phyloP scores from a whole-genome alignment of 257 asterid genomes.

The Eucommia ulmoides region DNA sequence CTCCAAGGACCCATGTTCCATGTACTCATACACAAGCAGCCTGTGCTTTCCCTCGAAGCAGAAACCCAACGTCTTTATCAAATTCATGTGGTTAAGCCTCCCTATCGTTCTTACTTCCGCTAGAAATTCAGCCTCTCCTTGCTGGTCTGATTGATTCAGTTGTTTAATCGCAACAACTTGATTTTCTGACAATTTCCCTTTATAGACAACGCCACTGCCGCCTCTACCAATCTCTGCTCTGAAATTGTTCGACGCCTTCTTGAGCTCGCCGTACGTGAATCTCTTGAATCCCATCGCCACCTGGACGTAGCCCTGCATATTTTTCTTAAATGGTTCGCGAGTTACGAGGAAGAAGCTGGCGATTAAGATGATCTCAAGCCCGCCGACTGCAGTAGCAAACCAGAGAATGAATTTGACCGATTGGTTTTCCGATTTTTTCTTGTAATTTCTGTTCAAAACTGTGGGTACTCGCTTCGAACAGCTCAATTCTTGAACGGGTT shows the following conservation, averaged over 20 bases:
- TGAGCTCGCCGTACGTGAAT: constrained; percentile 26
- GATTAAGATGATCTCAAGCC: constrained; percentile 16
- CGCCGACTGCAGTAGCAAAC: constrained; percentile 12
- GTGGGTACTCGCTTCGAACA: neutral
- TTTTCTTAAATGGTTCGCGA: neutral
- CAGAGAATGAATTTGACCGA: constrained; percentile 12
- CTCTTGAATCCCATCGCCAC: constrained; percentile 21
- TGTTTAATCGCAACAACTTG: constrained; percentile 24
- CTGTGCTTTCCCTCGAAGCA: constrained; percentile 25
- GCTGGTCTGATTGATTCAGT: constrained; percentile 17
- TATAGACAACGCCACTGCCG: constrained; percentile 27
- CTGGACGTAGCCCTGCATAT: constrained; percentile 12
- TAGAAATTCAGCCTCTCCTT: constrained; percentile 25
- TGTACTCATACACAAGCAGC: constrained; percentile 27
- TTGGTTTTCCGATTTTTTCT: constrained; percentile 3
- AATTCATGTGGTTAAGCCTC: constrained; percentile 24
- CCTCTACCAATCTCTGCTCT: constrained; percentile 29
- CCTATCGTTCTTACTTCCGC: constrained; percentile 18
- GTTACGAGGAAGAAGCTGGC: constrained; percentile 14
- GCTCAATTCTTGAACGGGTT: constrained; percentile 1
- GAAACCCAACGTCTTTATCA: constrained; percentile 20
- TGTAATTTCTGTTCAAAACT: constrained; percentile 3
- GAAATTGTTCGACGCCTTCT: constrained; percentile 24
- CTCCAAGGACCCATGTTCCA: constrained; percentile 22
- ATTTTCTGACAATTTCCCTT: constrained; percentile 19